Evolutionary conservation across 345 rosid genomes (phyloP).

Genomic region (Gossypium rotundifolium): DNA sequence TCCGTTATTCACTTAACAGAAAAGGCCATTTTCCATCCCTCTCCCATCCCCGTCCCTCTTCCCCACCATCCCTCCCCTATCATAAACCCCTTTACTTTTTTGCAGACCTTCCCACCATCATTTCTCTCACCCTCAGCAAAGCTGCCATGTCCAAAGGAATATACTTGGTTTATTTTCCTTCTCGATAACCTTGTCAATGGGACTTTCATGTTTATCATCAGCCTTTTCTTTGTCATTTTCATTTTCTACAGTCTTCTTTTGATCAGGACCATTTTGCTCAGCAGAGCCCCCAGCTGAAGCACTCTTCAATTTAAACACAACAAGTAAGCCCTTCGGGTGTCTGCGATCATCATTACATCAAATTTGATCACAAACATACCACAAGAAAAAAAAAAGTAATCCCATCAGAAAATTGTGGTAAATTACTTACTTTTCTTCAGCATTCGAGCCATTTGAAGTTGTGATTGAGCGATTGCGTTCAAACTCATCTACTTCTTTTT

Average conservation of each 20-base stretch:
- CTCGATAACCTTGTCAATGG: conserved; percentile 31
- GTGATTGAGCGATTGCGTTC: conserved; percentile 29
- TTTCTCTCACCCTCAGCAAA: too few relatives aligned
- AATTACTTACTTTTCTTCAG: conserved; percentile 36
- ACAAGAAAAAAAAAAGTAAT: not conserved
- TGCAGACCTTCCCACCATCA: too few relatives aligned
- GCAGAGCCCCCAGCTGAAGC: conserved; percentile 30
- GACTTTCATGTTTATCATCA: conserved; percentile 34
- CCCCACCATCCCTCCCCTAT: too few relatives aligned
- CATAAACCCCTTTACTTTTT: too few relatives aligned
- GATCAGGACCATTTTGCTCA: conserved; percentile 29
- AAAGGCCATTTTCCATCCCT: too few relatives aligned
- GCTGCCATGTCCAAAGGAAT: not conserved
- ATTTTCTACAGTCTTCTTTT: conserved; percentile 17
- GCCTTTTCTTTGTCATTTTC: conserved; percentile 16
- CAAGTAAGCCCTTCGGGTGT: conserved; percentile 79
- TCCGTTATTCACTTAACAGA: too few relatives aligned
- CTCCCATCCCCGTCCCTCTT: too few relatives aligned
- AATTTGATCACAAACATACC: conserved; percentile 12
- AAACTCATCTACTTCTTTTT: conserved; percentile 36
- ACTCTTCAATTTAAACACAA: conserved; percentile 53
- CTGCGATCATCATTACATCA: conserved; percentile 29
- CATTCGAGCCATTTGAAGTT: conserved; percentile 31
- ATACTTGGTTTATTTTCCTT: conserved; percentile 39
- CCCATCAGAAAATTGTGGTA: not conserved